Evolutionary conservation across 2,329 filamentous ascomycete genomes (phyloP).

Genomic region (Dryadomyces quercivorus): DNA sequence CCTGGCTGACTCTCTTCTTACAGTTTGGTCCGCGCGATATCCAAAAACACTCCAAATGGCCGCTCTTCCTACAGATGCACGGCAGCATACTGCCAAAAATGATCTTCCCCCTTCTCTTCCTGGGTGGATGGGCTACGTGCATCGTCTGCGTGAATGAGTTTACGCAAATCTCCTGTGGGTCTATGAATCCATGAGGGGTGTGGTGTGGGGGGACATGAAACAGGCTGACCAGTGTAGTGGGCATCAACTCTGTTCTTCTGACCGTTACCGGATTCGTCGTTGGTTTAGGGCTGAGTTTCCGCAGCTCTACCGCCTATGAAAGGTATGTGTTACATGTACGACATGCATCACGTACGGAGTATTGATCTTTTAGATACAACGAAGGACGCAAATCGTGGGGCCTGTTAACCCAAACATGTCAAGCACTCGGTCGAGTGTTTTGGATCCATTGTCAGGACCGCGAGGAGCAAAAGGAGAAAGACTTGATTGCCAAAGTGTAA

Average conservation of each 20-base stretch:
- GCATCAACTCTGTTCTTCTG: slow-evolving; percentile 54
- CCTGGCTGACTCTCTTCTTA: neutral
- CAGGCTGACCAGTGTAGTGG: slow-evolving; percentile 23
- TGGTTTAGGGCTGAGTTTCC: slow-evolving; percentile 64
- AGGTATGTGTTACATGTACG: too few species aligned
- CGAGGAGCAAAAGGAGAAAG: slow-evolving; percentile 42
- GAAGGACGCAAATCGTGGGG: slow-evolving; percentile 46
- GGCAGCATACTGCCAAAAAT: slow-evolving; percentile 61
- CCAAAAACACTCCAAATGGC: slow-evolving; percentile 65
- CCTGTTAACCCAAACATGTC: slow-evolving; percentile 44
- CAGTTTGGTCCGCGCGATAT: slow-evolving; percentile 52
- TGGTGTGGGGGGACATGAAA: too few species aligned
- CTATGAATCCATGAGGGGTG: too few species aligned
- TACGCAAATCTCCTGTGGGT: slow-evolving; percentile 16
- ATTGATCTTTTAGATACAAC: too few species aligned
- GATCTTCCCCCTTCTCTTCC: slow-evolving; percentile 53
- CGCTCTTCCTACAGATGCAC: slow-evolving; percentile 63
- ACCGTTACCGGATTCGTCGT: slow-evolving; percentile 77
- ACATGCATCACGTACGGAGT: too few species aligned
- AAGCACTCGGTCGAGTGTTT: slow-evolving; percentile 62
- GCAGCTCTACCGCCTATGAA: slow-evolving; percentile 68
- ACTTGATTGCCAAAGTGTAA: slow-evolving; percentile 50
- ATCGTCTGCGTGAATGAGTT: slow-evolving; percentile 34
- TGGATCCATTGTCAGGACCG: slow-evolving; percentile 67
- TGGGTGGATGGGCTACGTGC: slow-evolving; percentile 54